These are phyloP conservation scores for Suillus luteus DNA, from an alignment of 768 basidiomycete species.

Conservation along the genomic window DNA sequence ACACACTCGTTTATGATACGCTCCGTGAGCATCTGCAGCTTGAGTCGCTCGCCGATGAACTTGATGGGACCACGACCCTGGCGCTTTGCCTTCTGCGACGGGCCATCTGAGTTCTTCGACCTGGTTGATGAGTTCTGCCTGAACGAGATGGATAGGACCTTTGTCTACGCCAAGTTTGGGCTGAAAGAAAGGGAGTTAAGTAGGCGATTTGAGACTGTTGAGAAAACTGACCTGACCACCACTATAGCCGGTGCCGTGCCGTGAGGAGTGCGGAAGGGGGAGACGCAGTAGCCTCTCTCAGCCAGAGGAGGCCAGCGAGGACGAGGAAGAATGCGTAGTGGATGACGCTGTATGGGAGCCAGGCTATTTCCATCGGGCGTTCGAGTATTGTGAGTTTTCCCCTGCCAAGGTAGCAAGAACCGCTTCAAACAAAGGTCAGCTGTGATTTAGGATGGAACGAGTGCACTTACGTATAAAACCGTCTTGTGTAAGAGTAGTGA, in stretches of 20 bases:
- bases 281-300: too few species aligned
- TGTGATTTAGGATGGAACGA: too few species aligned
- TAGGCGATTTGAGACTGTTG: constrained; percentile 5
- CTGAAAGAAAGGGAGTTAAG: constrained; percentile 40
- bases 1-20: constrained; percentile 99
- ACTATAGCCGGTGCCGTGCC: constrained; percentile 21
- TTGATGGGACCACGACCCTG: constrained; percentile 96
- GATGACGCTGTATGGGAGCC: too few species aligned
- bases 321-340: too few species aligned
- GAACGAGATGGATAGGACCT: constrained; percentile 85
- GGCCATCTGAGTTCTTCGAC: constrained; percentile 82
- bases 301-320: too few species aligned
- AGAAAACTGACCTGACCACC: constrained; percentile 34
- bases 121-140: constrained; percentile 82
- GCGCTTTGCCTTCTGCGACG: constrained; percentile 95
- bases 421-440: too few species aligned
- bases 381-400: too few species aligned
- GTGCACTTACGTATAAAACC: too few species aligned
- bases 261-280: too few species aligned
- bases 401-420: too few species aligned
- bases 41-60: constrained; percentile 98
- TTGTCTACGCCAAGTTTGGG: constrained; percentile 80
- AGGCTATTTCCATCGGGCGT: constrained; percentile 34
- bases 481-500: too few species aligned
- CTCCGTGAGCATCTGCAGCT: constrained; percentile 95